Conservation (phyloP, 106 monocot species). For the Triglochin maritima region DNA sequence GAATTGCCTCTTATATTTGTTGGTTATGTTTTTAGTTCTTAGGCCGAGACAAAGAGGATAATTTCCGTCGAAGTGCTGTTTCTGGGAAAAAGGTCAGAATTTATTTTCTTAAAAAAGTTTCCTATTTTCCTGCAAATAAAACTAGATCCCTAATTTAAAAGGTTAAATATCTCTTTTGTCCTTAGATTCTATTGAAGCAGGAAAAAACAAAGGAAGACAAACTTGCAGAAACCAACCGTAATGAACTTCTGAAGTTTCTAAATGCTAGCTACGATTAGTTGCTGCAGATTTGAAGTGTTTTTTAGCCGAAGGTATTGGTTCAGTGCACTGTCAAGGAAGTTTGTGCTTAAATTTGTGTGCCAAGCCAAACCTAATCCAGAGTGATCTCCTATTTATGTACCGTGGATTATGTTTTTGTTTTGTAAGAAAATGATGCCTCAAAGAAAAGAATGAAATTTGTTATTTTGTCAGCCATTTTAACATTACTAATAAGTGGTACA, state of each 20-base stretch:
- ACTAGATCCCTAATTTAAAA: too few relatives aligned
- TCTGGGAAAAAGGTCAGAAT: conserved; percentile 92
- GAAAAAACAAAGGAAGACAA: conserved; percentile 97
- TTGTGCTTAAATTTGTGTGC: background rate
- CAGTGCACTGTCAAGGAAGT: too few relatives aligned
- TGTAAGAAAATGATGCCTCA: background rate
- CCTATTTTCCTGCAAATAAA: background rate
- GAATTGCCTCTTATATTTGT: background rate
- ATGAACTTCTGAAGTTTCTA: conserved; percentile 84
- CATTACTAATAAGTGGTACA: too few relatives aligned
- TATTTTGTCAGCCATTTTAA: background rate
- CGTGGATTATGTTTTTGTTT: background rate
- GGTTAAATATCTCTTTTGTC: background rate
- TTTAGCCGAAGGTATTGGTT: background rate
- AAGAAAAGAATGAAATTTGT: background rate
- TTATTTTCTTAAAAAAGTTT: background rate
- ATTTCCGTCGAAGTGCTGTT: conserved; percentile 70
- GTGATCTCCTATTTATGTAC: background rate
- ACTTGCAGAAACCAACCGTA: conserved; percentile 83
- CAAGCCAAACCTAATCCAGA: background rate
- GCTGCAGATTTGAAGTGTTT: background rate
- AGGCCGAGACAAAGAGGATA: conserved; percentile 83
- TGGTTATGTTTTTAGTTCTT: conserved; percentile 44
- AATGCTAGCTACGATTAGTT: conserved; percentile 93
- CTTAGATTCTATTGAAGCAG: conserved; percentile 82